Percentiles rank a stretch among this genome's conserved stretches.
Evolutionary conservation across 2,329 filamentous ascomycete genomes (phyloP).

Genomic region (Colletotrichum simmondsii): DNA sequence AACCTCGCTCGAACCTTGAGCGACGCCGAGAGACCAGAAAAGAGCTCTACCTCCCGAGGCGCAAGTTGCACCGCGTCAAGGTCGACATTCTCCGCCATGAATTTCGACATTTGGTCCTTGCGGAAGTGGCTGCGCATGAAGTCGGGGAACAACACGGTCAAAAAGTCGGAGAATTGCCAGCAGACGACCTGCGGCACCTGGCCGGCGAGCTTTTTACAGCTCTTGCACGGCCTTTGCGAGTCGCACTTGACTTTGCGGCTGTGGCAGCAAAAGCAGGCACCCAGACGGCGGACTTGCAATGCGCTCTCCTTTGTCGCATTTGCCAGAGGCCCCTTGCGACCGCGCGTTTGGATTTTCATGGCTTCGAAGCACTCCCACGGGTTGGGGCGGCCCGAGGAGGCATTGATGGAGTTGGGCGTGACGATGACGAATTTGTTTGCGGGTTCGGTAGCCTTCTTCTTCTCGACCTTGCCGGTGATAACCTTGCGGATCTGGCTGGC

Average conservation of each 20-base stretch:
- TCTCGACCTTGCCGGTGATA: slow-evolving; percentile 55
- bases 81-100: slow-evolving; percentile 61
- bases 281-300: slow-evolving; percentile 62
- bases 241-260: slow-evolving; percentile 70
- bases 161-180: slow-evolving; percentile 69
- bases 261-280: slow-evolving; percentile 70
- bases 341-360: slow-evolving; percentile 62
- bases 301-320: slow-evolving; percentile 66
- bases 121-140: slow-evolving; percentile 63
- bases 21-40: slow-evolving; percentile 59
- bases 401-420: slow-evolving; percentile 63
- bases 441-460: slow-evolving; percentile 48
- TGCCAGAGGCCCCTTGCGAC: slow-evolving; percentile 66
- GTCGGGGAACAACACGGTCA: slow-evolving; percentile 61
- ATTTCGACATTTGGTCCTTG: slow-evolving; percentile 60
- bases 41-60: slow-evolving; percentile 54
- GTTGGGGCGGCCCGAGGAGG: slow-evolving; percentile 61
- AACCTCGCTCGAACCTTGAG: slow-evolving; percentile 62
- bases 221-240: slow-evolving; percentile 65
- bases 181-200: slow-evolving; percentile 65
- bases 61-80: slow-evolving; percentile 53
- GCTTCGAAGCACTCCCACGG: slow-evolving; percentile 66
- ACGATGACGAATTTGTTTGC: slow-evolving; percentile 63
- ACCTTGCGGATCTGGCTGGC: slow-evolving; percentile 54
- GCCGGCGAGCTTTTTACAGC: slow-evolving; percentile 63